phyloP scores from a whole-genome alignment of 768 basidiomycete species.

The Podaxis pistillaris region DNA sequence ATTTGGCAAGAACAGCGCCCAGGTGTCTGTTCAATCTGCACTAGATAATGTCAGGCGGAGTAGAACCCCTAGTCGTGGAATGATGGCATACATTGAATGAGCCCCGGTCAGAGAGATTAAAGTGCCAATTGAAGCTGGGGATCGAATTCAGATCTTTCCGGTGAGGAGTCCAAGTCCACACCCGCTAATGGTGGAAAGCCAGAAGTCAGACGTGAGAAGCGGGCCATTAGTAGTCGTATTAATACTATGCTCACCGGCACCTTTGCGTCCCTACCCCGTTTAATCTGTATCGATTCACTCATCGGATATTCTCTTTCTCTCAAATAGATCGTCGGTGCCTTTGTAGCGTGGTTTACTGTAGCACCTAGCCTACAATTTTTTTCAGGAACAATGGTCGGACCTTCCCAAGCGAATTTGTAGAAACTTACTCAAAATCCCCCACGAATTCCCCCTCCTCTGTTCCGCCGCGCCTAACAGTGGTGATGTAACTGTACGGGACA shows the following conservation, averaged over 20 bases:
- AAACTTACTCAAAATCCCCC: constrained; percentile 34
- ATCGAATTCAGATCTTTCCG: background rate
- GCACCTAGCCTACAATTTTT: constrained; percentile 17
- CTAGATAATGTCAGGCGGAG: background rate
- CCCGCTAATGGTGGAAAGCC: background rate
- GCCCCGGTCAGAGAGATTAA: background rate
- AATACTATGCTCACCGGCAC: background rate
- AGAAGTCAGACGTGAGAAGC: background rate
- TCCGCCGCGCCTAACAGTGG: constrained; percentile 27
- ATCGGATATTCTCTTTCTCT: background rate
- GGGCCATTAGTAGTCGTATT: background rate
- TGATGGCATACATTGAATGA: no score
- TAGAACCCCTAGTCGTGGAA: no score
- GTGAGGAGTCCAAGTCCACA: background rate
- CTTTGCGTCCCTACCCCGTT: background rate
- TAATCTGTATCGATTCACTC: background rate
- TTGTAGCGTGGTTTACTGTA: background rate
- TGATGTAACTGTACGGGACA: constrained; percentile 33
- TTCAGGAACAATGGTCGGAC: background rate
- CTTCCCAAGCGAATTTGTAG: background rate
- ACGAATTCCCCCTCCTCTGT: constrained; percentile 28
- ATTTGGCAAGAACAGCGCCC: constrained; percentile 11
- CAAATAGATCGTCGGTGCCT: background rate
- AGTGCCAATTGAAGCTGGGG: background rate
- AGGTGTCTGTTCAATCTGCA: background rate